Evolutionary conservation across 176 grass and related monocot genomes (phyloP).

Genomic region (Aegilops longissima): DNA sequence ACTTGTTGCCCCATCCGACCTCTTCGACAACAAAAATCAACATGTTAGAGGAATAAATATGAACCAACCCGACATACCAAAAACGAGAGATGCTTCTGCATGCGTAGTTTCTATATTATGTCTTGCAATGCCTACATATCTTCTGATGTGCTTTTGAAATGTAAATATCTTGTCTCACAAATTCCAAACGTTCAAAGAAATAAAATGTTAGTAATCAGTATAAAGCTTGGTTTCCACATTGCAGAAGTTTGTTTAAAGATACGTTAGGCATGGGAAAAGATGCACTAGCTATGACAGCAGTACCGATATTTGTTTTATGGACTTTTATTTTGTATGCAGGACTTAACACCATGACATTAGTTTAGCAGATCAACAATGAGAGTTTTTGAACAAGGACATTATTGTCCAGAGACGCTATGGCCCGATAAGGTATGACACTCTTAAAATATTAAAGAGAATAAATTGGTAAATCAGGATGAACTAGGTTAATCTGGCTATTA

Average conservation of each 20-base stretch:
- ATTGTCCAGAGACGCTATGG: not conserved
- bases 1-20: conserved; percentile 23
- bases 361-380: conserved; percentile 10
- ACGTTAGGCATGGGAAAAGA: not conserved
- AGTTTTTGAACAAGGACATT: not conserved
- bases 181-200: conserved; percentile 26
- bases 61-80: conserved; percentile 17
- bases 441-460: conserved; percentile 7
- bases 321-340: not conserved
- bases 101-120: conserved; percentile 40
- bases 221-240: conserved; percentile 4
- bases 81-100: conserved; percentile 5
- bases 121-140: conserved; percentile 36
- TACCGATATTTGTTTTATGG: conserved; percentile 8
- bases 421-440: not conserved
- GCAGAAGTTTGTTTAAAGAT: conserved; percentile 3
- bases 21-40: conserved; percentile 44
- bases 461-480: conserved; percentile 16
- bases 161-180: conserved; percentile 27
- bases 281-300: not conserved
- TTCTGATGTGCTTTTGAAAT: conserved; percentile 34
- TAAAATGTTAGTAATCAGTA: conserved; percentile 7
- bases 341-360: not conserved
- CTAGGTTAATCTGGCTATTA: conserved; percentile 11
- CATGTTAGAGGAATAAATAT: conserved; percentile 43